A percentile compares a stretch with the other conserved stretches of the same genome.
Evolutionary conservation across 371 early-diverging fungal genomes (phyloP).

Genomic region (Thermomucor indicae-seudaticae): DNA sequence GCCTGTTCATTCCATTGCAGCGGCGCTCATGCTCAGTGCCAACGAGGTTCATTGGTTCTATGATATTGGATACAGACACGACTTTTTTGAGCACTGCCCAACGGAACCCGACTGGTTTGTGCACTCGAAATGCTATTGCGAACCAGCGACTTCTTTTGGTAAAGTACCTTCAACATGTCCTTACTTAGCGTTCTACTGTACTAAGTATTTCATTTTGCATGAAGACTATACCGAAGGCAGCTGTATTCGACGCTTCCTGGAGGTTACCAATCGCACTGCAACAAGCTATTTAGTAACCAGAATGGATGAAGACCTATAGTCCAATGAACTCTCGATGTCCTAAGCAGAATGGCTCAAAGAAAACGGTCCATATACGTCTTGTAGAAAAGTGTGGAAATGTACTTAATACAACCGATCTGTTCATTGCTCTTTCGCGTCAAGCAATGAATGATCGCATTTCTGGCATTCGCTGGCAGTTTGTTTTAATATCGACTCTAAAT

Average conservation of each 20-base stretch:
- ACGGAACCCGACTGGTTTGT: conserved; percentile 44
- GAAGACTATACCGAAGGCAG: conserved; percentile 12
- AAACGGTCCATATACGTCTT: no score
- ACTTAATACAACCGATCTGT: no score
- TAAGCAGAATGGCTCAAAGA: no score
- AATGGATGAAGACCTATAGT: conserved; percentile 13
- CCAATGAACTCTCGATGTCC: no score
- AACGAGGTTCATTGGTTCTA: conserved; percentile 91
- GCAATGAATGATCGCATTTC: no score
- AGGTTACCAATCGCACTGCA: conserved; percentile 20
- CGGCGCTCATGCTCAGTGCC: conserved; percentile 74
- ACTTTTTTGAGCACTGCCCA: conserved; percentile 68
- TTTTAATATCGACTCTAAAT: no score
- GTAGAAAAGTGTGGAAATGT: no score
- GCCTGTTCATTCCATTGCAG: conserved; percentile 93
- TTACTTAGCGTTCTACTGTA: background rate
- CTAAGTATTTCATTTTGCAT: background rate
- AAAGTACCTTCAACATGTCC: conserved; percentile 8
- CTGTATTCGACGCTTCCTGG: conserved; percentile 20
- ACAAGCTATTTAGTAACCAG: conserved; percentile 22
- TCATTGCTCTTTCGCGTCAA: no score
- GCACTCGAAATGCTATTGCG: conserved; percentile 57
- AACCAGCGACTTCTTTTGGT: conserved; percentile 52
- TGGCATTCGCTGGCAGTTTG: no score
- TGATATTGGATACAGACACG: conserved; percentile 84